phyloP scores from a whole-genome alignment of 2,329 filamentous ascomycete species.

The Beauveria asiatica region DNA sequence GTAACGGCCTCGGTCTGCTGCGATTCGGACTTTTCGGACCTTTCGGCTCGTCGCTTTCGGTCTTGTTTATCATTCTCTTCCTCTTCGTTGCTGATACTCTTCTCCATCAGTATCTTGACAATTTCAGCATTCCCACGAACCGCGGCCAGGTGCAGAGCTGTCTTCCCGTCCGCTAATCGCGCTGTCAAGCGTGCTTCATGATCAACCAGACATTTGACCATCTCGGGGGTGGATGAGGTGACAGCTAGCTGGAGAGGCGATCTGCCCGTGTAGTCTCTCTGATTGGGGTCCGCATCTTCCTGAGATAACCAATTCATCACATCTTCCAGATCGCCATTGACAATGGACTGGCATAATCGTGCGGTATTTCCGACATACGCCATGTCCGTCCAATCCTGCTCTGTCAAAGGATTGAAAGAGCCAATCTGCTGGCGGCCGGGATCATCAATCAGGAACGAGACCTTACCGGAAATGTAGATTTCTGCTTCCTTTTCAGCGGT shows the following conservation, averaged over 20 bases:
- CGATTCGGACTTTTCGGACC: slow-evolving; percentile 13
- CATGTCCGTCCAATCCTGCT: slow-evolving; percentile 86
- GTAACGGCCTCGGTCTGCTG: slow-evolving; percentile 17
- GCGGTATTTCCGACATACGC: slow-evolving; percentile 77
- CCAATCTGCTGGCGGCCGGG: slow-evolving; percentile 66
- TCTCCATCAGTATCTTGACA: slow-evolving; percentile 61
- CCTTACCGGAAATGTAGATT: slow-evolving; percentile 64
- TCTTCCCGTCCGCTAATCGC: slow-evolving; percentile 69
- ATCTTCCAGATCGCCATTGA: slow-evolving; percentile 61
- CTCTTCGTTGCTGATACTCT: slow-evolving; percentile 66
- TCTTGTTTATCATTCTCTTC: slow-evolving; percentile 53
- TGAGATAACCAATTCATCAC: slow-evolving; percentile 63
- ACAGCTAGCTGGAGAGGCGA: slow-evolving; percentile 72
- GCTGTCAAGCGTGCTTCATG: slow-evolving; percentile 64
- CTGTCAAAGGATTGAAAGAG: slow-evolving; percentile 71
- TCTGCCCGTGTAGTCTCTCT: slow-evolving; percentile 68
- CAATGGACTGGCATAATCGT: slow-evolving; percentile 70
- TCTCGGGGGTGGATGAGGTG: slow-evolving; percentile 56
- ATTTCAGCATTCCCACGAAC: slow-evolving; percentile 60
- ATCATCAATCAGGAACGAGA: slow-evolving; percentile 71
- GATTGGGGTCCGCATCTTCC: slow-evolving; percentile 61
- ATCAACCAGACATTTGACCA: slow-evolving; percentile 65
- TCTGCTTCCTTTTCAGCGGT: slow-evolving; percentile 64
- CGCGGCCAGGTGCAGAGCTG: slow-evolving; percentile 74
- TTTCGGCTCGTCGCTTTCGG: slow-evolving; percentile 32